Conservation (phyloP, 1,284 basidiomycete species). For the Schizophyllum amplum region DNA sequence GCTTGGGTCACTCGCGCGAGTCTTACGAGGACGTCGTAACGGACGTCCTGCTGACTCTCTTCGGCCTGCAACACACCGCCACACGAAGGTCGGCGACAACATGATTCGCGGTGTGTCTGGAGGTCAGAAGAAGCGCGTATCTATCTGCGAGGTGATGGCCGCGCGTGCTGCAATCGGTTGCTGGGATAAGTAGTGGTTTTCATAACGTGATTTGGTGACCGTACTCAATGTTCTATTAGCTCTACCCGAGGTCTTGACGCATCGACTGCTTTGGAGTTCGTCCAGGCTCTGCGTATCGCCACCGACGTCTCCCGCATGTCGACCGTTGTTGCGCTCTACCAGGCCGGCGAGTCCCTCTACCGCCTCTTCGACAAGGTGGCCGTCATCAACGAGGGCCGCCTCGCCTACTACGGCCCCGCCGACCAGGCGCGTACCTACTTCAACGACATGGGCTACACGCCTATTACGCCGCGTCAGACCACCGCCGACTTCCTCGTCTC, state of each 20-base stretch:
- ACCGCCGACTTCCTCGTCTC: slow-evolving; percentile 51
- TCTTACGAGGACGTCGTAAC: slow-evolving; percentile 35
- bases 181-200: slow-evolving; percentile 62
- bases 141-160: slow-evolving; percentile 63
- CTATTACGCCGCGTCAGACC: slow-evolving; percentile 38
- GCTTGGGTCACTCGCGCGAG: slow-evolving; percentile 31
- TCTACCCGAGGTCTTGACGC: slow-evolving; percentile 60
- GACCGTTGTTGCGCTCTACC: slow-evolving; percentile 66
- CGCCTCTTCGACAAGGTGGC: slow-evolving; percentile 64
- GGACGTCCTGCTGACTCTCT: slow-evolving; percentile 54
- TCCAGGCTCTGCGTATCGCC: slow-evolving; percentile 37
- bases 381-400: slow-evolving; percentile 51
- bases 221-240: too few relatives aligned
- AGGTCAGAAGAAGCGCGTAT: slow-evolving; percentile 77
- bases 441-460: slow-evolving; percentile 54
- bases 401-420: slow-evolving; percentile 68
- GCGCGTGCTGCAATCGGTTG: slow-evolving; percentile 48
- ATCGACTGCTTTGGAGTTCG: slow-evolving; percentile 59
- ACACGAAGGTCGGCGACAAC: slow-evolving; percentile 63
- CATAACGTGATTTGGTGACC: too few relatives aligned
- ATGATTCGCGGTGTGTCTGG: slow-evolving; percentile 70
- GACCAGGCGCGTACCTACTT: slow-evolving; percentile 59
- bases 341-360: slow-evolving; percentile 55
- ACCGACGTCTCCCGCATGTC: slow-evolving; percentile 21
- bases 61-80: slow-evolving; percentile 56